Base-by-base conservation (phyloP, 1,139 yeast species). In the Candida tetrigidarum region DNA sequence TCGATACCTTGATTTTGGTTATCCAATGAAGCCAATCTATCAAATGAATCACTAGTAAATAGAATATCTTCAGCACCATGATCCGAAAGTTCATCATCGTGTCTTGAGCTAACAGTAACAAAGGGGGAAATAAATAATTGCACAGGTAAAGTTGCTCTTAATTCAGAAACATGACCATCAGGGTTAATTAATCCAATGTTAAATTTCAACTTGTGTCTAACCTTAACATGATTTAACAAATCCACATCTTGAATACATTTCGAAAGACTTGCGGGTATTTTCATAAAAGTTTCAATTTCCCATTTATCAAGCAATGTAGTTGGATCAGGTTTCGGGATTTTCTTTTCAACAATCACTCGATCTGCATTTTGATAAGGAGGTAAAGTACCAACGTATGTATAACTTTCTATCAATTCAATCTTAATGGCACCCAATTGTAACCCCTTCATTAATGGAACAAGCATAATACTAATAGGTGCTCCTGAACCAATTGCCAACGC, bases 401-500 rank as follows among this genome's bases (percentile, higher is more conserved):
- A 81, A 53, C 73, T 75, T 65, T 93, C 98, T 10, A 81, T 75
- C 45, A 93, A 66, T 39, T 80, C 76, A 39, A 90, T 75, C 50
- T 78, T 81, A 44, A 90, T 78, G 14, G 80, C 76, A 2, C 97
- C 97, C 38, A 93, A 70, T 49, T 74, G 76, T 41, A 93, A 72
- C 0, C 97, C 97, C 63, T 93, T 93, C 37, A 83, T 64, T 38
- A 93, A 66, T 0, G 99, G 98, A 1, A 87, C 87, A 57, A 93
- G 64, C 56, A 81, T 73, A 58, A 93, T 74, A 54, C 83, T 78
- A 10, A 93, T 76, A 1, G 90, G 87, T 2, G 88, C 75, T 0
- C 81, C 70, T 0, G 96, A 84, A 1, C 99, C 99, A 35, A 93
- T 83, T 0, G 98, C 96, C 29, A 90, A 80, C 0, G 98, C 97